Base-by-base conservation (phyloP, 2,329 filamentous ascomycete genomes). In the Stylonectria norvegica region DNA sequence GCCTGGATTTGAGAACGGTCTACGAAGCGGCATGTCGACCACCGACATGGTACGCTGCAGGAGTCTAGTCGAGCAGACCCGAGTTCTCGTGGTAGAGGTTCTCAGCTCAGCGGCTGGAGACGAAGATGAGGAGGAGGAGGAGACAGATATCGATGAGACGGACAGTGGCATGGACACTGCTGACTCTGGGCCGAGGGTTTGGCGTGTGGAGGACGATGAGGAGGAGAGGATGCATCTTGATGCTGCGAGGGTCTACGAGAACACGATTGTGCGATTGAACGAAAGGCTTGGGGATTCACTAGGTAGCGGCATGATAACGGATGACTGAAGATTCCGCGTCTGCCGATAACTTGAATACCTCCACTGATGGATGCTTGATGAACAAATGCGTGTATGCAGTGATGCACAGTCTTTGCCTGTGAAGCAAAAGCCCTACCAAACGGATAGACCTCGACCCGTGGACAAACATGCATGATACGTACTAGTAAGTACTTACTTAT, bases 11-110 rank as follows among this genome's bases (percentile, higher is more conserved):
- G 78, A 81, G 48, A 72, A 69, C 5, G 76, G 76, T 1, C 67
- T 73, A 5, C 65, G 71, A 1, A 79, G 81, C 0, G 84, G 87
- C 1, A 83, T 87, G 70, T 89, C 82, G 1, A 71, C 66, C 14
- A 91, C 86, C 1, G 89, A 96, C 61, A 95, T 93, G 73, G 89
- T 97, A 6, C 78, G 91, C 28, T 85, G 90, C 49, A 85, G 86
- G 58, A 87, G 86, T 56, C 69, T 94, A 20, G 86, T 89, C 0
- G 86, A 94, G 58, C 78, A 83, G 49, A 86, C 85, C 12, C 75
- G 90, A 18, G 67, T 89, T 6, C 64, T 79, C 5, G 79, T 91
- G 42, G 78, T 89, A 1, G 81, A 86, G 43, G 75, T 81, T 12
- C 75, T 89, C 70, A 77, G 74, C 45, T 71, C 49, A 16, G 55